A percentile compares a stretch with the other conserved stretches of the same genome.
Evolutionary conservation across 768 basidiomycete species (phyloP).

Genomic region (Dendrothele bispora): DNA sequence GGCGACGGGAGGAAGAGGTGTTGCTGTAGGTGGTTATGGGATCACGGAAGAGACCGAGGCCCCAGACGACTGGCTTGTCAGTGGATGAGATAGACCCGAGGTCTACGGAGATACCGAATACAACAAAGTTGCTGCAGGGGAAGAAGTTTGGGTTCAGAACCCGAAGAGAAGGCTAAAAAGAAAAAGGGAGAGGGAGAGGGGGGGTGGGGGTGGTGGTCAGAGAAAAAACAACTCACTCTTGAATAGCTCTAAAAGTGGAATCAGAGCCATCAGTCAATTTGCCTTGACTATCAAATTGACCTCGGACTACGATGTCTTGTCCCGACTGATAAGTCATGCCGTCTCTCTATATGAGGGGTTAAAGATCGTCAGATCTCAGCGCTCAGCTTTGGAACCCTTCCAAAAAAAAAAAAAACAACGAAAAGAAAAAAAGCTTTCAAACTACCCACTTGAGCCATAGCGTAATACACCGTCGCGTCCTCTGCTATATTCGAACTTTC

Average conservation of each 20-base stretch:
- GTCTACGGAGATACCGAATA: slow-evolving; percentile 41
- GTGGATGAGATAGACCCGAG: slow-evolving; percentile 29
- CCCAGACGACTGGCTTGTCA: slow-evolving; percentile 6
- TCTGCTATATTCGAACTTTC: slow-evolving; percentile 12
- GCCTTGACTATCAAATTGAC: slow-evolving; percentile 39
- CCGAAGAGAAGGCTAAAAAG: too few relatives aligned
- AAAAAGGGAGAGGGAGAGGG: too few relatives aligned
- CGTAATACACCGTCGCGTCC: slow-evolving; percentile 13
- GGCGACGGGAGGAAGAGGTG: background rate
- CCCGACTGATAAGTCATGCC: slow-evolving; percentile 41
- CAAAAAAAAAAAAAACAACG: too few relatives aligned
- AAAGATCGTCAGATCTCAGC: background rate
- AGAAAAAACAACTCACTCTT: slow-evolving; percentile 13
- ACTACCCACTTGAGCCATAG: background rate
- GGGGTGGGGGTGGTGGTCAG: too few relatives aligned
- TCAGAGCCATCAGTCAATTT: slow-evolving; percentile 36
- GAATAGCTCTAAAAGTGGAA: slow-evolving; percentile 38
- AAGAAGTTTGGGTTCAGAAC: too few relatives aligned
- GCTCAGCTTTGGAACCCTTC: too few relatives aligned
- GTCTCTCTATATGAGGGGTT: slow-evolving; percentile 1
- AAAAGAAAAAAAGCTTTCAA: background rate
- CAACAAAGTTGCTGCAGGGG: slow-evolving; percentile 39
- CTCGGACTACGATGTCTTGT: slow-evolving; percentile 36
- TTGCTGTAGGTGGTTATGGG: background rate
- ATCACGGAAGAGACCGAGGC: slow-evolving; percentile 4